Conservation (phyloP, 352 stramenopile species). For the Globisporangium megalacanthum region DNA sequence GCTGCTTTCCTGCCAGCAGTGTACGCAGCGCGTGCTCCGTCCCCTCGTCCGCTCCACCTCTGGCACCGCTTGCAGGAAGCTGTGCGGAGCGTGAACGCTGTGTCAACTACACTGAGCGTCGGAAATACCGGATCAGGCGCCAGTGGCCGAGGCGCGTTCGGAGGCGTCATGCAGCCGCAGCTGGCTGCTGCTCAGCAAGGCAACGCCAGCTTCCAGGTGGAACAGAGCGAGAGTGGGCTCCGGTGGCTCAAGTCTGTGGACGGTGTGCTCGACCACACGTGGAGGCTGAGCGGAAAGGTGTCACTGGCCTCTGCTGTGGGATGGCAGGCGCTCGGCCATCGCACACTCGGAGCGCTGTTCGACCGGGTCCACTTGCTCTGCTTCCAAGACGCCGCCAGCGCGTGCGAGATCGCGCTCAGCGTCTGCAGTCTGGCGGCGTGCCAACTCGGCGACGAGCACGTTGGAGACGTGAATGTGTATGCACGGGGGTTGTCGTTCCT, state of each 20-base stretch:
- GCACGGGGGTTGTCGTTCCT: constrained; percentile 28
- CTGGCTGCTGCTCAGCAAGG: constrained; percentile 11
- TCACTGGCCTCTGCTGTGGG: constrained; percentile 32
- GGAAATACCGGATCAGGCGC: too few relatives aligned
- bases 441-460: constrained; percentile 6
- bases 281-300: constrained; percentile 60
- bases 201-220: constrained; percentile 5
- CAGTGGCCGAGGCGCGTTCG: constrained; percentile 3
- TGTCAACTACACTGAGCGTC: constrained; percentile 2
- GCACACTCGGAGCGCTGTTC: constrained; percentile 40
- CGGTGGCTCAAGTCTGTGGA: constrained; percentile 51
- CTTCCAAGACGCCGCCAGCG: constrained; percentile 48
- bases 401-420: constrained; percentile 39
- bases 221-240: constrained; percentile 26
- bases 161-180: constrained; percentile 27
- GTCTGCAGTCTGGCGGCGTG: constrained; percentile 42
- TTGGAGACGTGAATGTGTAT: constrained; percentile 20
- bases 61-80: constrained; percentile 32
- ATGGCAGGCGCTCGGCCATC: constrained; percentile 50
- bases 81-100: constrained; percentile 3
- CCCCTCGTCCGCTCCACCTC: constrained; percentile 35
- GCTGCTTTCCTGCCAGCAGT: constrained; percentile 26
- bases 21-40: constrained; percentile 23
- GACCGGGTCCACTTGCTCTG: constrained; percentile 42
- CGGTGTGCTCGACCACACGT: constrained; percentile 50